These are phyloP conservation scores for Gonapodya prolifera DNA, from an alignment of 192 early-diverging fungal species.

Conservation along the genomic window DNA sequence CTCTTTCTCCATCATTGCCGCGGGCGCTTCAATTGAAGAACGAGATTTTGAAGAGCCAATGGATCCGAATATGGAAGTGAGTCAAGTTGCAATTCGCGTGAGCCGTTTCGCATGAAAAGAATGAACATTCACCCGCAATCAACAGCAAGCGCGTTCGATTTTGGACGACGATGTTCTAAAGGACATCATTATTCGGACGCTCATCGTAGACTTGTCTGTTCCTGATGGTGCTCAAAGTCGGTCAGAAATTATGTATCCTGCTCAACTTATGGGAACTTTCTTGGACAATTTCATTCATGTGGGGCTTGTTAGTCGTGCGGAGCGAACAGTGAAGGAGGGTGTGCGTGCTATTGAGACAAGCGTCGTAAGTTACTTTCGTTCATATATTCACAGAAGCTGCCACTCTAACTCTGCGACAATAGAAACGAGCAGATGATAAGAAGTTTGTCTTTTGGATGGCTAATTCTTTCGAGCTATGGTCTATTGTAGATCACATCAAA, in stretches of 20 bases:
- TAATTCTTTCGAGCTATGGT: constrained; percentile 79
- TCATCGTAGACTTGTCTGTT: constrained; percentile 56
- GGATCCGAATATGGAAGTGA: background rate
- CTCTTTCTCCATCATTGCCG: background rate
- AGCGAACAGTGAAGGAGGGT: constrained; percentile 70
- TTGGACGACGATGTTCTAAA: background rate
- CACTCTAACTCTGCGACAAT: too few relatives aligned
- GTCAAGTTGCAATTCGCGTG: too few relatives aligned
- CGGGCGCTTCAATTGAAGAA: background rate
- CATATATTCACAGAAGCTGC: constrained; percentile 6
- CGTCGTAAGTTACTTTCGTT: constrained; percentile 29
- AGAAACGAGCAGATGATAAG: constrained; percentile 43
- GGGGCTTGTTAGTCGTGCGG: constrained; percentile 70
- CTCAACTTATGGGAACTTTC: constrained; percentile 61
- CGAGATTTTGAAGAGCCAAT: background rate
- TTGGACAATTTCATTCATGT: constrained; percentile 70
- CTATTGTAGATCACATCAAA: background rate
- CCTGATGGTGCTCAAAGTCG: constrained; percentile 16
- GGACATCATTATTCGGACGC: constrained; percentile 75
- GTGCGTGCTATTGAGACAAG: constrained; percentile 41
- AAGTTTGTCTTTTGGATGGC: constrained; percentile 93
- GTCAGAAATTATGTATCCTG: constrained; percentile 91
- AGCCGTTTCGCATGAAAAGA: too few relatives aligned
- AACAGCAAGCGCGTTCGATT: background rate
- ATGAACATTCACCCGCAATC: too few relatives aligned